These are phyloP conservation scores for Cynara cardunculus DNA, from an alignment of 129 eudicot species.

Conservation along the genomic window DNA sequence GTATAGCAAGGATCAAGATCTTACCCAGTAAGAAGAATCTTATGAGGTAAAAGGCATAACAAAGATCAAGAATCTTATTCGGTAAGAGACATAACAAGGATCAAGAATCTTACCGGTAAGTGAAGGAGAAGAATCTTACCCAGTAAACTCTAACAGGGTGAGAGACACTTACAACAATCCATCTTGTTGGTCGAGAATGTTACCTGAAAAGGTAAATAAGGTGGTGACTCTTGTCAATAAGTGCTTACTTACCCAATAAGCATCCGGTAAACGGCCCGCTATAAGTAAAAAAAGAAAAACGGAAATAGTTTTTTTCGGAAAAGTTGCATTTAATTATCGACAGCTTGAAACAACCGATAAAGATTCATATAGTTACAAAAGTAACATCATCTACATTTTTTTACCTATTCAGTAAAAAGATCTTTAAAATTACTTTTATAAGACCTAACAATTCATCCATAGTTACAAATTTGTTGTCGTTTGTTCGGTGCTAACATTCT, in stretches of 20 bases:
- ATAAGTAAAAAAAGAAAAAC: background rate
- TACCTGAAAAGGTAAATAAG: no score
- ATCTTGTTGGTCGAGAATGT: background rate
- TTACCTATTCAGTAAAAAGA: background rate
- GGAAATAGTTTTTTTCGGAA: background rate
- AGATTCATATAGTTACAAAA: background rate
- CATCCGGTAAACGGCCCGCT: background rate
- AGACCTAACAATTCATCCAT: background rate
- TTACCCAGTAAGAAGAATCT: no score
- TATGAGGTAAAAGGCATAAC: no score
- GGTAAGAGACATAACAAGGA: no score
- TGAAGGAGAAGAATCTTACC: no score
- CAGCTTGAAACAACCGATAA: background rate
- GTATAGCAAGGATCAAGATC: no score
- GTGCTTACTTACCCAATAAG: no score
- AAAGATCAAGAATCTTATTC: no score
- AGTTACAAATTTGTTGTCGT: background rate
- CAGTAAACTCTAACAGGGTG: no score
- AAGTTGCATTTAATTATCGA: background rate
- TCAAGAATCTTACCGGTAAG: background rate
- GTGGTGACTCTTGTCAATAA: background rate
- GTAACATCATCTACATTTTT: no score
- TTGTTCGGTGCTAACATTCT: background rate
- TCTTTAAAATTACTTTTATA: background rate
- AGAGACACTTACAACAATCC: background rate